phyloP scores from a whole-genome alignment of 73 alveolate genomes.

The Paramecium pentaurelia region DNA sequence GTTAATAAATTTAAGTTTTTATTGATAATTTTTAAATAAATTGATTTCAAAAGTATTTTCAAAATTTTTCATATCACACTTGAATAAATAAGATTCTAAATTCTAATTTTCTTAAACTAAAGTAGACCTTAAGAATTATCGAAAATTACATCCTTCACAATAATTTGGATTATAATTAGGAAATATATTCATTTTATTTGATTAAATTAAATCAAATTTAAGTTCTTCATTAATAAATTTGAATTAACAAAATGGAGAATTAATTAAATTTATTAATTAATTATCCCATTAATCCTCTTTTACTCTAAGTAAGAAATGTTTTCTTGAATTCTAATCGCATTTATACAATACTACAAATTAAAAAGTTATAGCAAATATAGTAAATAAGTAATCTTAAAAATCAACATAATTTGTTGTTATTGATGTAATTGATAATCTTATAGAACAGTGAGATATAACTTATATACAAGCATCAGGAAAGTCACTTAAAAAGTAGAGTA shows the following conservation, averaged over 20 bases:
- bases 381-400: not conserved
- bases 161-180: not conserved
- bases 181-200: not conserved
- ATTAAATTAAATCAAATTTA: not conserved
- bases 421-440: not conserved
- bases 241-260: not conserved
- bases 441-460: not conserved
- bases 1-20: not conserved
- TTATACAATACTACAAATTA: not conserved
- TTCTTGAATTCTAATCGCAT: not conserved
- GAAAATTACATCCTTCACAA: not conserved
- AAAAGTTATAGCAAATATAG: not conserved
- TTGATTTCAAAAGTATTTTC: not conserved
- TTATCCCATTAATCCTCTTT: not conserved
- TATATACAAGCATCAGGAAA: not conserved
- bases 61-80: not conserved
- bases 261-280: not conserved
- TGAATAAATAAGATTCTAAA: not conserved
- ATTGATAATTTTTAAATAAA: not conserved
- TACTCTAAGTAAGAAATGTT: not conserved
- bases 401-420: not conserved
- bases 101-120: not conserved
- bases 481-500: not conserved
- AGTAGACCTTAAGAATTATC: not conserved
- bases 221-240: not conserved